Evolutionary conservation across 345 rosid species (phyloP), one percentile per base, ranked within the genome.

Genomic region (Gossypium thurberi): DNA sequence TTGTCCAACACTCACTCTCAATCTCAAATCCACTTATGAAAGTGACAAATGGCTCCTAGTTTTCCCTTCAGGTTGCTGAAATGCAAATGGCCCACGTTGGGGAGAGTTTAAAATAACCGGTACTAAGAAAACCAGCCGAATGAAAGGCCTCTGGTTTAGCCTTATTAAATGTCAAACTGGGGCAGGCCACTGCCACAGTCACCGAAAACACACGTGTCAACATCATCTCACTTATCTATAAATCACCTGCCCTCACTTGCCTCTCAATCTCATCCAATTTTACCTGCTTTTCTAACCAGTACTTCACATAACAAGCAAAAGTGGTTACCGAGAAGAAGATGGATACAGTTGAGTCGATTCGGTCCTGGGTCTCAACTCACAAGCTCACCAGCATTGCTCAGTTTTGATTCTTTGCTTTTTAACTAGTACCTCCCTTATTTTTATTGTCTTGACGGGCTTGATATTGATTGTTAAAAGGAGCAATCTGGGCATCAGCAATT

Each of bases 331-430:
- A 65, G 28, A 44, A 71, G 70, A 33, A 33, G 33, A 87, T 88
- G 92, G 90, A 85, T 5, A 33, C 40, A 33, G 40, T 33, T 33
- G 40, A 33, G 78, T 82, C 85, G 9, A 63, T 90, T 80, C 89
- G 80, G 55, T 80, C 92, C 4, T 88, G 92, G 95, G 81, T 90
- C 73, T 80, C 90, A 23, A 75, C 84, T 61, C 89, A 88, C 86
- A 90, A 88, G 81, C 90, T 86, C 71, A 74, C 87, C 42, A 86
- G 84, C 84, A 76, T 87, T 60, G 91, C 88, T 87, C 48, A 69
- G 80, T 77, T 6, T 1, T 10, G 21, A 3, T 10, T 10, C 61
- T 33, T 33, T 33, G 6, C 40, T 33, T 33, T 33, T 33, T 33
- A 33, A 33, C 40, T 5, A 33, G 40, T 33, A 33, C 40, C 40